Percentiles rank a stretch among this genome's conserved stretches.
Evolutionary conservation across 345 rosid species (phyloP).

Genomic region (Jatropha curcas): DNA sequence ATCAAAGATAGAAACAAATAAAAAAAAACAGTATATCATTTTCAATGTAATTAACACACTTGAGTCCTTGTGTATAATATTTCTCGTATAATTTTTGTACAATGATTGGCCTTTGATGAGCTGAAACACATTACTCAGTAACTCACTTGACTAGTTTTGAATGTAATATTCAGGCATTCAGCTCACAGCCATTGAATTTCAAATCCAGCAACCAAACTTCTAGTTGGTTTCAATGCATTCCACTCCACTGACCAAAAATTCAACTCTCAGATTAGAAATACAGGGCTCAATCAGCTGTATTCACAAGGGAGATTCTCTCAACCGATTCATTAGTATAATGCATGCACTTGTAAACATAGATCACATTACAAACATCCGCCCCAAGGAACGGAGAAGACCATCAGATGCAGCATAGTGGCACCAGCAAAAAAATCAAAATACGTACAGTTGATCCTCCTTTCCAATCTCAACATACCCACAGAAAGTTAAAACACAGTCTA

Average conservation of each 20-base stretch:
- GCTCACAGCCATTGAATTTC: neutral
- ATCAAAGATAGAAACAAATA: neutral
- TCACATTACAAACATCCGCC: neutral
- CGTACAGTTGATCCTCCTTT: neutral
- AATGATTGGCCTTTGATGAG: neutral
- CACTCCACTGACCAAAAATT: neutral
- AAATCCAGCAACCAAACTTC: neutral
- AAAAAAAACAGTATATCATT: neutral
- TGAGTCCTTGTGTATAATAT: neutral
- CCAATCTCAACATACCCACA: neutral
- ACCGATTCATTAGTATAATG: too few relatives aligned
- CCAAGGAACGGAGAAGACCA: neutral
- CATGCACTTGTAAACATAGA: neutral
- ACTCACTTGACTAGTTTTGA: neutral
- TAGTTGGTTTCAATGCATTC: neutral
- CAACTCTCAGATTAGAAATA: neutral
- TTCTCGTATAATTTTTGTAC: neutral
- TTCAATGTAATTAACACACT: neutral
- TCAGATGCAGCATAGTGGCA: neutral
- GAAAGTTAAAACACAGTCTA: neutral
- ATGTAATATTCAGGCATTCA: neutral
- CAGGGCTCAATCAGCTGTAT: neutral
- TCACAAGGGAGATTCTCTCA: neutral
- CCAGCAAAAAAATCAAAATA: neutral
- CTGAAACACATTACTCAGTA: neutral